Base-by-base conservation (phyloP, 768 basidiomycete species). In the Leccinum boreale region DNA sequence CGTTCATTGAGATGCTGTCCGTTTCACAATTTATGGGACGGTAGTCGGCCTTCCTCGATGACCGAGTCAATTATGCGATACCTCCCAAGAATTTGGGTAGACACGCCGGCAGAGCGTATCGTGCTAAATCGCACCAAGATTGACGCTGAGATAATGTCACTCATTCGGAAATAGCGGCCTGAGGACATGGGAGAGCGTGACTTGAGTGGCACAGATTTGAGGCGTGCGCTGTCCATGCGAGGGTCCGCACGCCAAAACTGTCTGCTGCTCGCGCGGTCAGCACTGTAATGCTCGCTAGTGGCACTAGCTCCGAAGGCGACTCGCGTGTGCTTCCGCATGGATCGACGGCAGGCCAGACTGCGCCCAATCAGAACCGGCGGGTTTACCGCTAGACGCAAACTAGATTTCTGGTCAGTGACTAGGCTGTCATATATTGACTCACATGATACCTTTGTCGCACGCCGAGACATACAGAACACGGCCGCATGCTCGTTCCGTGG, bases 81-180 rank as follows among this genome's bases (percentile, higher is more conserved):
- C n/a, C 39, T 42, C 39, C 23, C 47, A 45, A 47, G 31, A 42
- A 42, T 12, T 21, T 11, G 42, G 19, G 39, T 19, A 19, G 11
- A 44, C 42, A 44, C 42, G 42, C 42, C 19, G 42, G 5, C 42
- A 44, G 42, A 44, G 19, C 48, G 54, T 51, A 53, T 36, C 12
- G 11, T 47, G 8, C 42, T 46, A 50, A 12, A 42, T 50, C 53
- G n/a, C 42, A 50, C 17, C 50, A 21, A 60, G 63, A 69, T 58
- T 61, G 56, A 58, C 58, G 52, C 61, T 53, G 55, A 55, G 66
- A 68, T 65, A 17, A 19, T 14, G 29, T 7, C 21, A 33, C 53
- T 8, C 15, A 15, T 49, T 53, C 19, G 51, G 55, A 36, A 42
- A 59, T 46, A 19, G 31, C 19, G 12, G 28, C 45, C 50, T 36